Percentiles rank a stretch among this genome's conserved stretches.
Conservation (phyloP, 345 rosid genomes). For the Lagerstroemia speciosa region DNA sequence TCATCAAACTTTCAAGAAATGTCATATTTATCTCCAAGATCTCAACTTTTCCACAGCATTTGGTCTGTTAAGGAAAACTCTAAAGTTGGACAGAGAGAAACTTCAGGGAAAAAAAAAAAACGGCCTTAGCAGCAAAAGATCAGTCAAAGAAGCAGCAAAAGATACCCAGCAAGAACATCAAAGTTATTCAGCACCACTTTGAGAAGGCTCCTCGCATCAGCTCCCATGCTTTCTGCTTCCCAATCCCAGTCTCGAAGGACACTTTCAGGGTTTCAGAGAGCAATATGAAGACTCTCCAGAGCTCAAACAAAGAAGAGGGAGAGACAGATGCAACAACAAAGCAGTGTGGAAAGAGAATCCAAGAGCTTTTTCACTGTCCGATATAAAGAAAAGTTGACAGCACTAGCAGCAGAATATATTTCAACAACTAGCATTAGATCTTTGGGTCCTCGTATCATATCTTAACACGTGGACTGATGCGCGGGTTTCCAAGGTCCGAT, state of each 20-base stretch:
- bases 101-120: not conserved
- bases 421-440: not conserved
- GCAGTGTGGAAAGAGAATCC: not conserved
- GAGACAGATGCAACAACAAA: conserved; percentile 9
- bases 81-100: not conserved
- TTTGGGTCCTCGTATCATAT: not conserved
- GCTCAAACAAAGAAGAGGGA: not conserved
- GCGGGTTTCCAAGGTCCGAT: not conserved
- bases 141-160: not conserved
- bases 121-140: not conserved
- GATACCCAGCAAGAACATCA: conserved; percentile 89
- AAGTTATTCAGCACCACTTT: conserved; percentile 66
- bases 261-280: not conserved
- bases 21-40: not conserved
- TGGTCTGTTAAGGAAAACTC: not conserved
- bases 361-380: not conserved
- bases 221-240: conserved; percentile 38
- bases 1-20: not conserved
- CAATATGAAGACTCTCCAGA: not conserved
- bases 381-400: not conserved
- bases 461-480: not conserved
- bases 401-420: not conserved
- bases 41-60: not conserved
- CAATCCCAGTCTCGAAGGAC: not conserved
- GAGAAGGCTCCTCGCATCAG: conserved; percentile 57